phyloP scores from a whole-genome alignment of 83 land plant species.

The Larix sibirica region DNA sequence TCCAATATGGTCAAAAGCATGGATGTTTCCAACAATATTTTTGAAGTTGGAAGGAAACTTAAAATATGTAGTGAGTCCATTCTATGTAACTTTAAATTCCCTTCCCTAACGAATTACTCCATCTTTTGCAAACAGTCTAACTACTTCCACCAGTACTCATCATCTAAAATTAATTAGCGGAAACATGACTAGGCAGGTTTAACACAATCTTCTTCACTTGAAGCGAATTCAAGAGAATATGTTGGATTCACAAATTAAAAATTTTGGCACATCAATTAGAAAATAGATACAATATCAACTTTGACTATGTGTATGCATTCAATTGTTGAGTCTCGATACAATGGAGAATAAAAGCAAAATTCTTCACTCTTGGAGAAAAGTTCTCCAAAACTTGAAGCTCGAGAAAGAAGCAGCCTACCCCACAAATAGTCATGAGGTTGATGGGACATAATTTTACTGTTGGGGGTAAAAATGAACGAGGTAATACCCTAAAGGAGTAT shows the following conservation, averaged over 20 bases:
- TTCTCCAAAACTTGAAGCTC: no score
- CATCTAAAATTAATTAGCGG: not conserved
- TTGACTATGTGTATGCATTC: no score
- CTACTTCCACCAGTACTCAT: not conserved
- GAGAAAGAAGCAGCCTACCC: no score
- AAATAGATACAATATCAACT: not conserved
- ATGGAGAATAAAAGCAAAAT: no score
- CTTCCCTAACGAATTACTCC: not conserved
- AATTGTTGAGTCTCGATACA: no score
- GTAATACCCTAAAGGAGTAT: no score
- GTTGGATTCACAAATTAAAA: not conserved
- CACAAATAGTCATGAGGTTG: no score
- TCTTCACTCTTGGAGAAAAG: no score
- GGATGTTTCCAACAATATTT: not conserved
- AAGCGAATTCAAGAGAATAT: not conserved
- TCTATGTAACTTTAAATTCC: not conserved
- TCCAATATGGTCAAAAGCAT: conserved; percentile 7
- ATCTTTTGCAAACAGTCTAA: not conserved
- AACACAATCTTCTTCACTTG: not conserved
- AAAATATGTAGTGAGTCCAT: not conserved
- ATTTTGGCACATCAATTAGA: not conserved
- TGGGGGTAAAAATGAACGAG: no score
- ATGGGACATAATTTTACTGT: no score
- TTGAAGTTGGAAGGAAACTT: no score
- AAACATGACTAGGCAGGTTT: not conserved